Evolutionary conservation across 108 stramenopile genomes (phyloP).

Genomic region (Stephanodiscus triporus): DNA sequence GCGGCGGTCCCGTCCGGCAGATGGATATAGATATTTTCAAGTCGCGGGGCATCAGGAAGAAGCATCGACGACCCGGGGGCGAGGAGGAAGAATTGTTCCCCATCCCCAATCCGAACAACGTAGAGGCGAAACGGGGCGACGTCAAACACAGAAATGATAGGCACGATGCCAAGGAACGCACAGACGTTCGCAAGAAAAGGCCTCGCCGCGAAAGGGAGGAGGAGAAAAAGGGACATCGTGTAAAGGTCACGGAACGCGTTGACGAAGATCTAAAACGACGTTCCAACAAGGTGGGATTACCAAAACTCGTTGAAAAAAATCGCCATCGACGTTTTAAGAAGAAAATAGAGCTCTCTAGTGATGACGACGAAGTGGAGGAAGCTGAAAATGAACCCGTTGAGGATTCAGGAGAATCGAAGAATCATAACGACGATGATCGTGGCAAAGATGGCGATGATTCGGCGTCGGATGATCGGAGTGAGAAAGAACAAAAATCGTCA

Average conservation of each 20-base stretch:
- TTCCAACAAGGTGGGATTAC: background rate
- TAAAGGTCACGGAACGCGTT: conserved; percentile 17
- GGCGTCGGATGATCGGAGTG: background rate
- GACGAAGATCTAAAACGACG: background rate
- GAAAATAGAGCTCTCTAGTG: background rate
- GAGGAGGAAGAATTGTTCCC: conserved; percentile 6
- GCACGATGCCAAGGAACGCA: background rate
- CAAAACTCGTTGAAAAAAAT: background rate
- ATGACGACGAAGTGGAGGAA: background rate
- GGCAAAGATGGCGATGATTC: background rate
- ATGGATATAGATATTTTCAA: background rate
- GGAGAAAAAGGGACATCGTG: background rate
- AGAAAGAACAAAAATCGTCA: background rate
- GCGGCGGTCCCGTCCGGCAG: background rate
- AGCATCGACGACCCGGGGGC: background rate
- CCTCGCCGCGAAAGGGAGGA: background rate
- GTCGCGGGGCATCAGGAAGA: background rate
- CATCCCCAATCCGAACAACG: background rate
- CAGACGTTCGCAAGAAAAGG: background rate
- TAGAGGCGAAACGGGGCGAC: no score
- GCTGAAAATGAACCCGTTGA: no score
- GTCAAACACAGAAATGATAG: no score
- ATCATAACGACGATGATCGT: background rate
- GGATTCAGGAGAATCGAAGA: no score
- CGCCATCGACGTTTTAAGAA: background rate